Base-by-base conservation (phyloP, 2,329 filamentous ascomycete genomes). In the Colletotrichum zoysiae region DNA sequence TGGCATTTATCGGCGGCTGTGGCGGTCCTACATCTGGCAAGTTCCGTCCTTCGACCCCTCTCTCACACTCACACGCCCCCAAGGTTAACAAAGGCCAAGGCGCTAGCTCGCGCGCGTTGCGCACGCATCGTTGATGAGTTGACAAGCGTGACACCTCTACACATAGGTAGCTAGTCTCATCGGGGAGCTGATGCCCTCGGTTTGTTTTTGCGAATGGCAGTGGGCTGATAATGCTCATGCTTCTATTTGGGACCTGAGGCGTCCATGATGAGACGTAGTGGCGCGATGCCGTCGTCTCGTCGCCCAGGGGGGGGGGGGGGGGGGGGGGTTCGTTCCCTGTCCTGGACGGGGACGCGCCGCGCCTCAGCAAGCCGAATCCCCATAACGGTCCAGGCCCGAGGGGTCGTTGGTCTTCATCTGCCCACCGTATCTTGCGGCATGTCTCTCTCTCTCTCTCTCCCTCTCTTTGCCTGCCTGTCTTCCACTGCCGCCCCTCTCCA, bases 231-330 rank as follows among this genome's bases (percentile, higher is more conserved):
- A 51, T 60, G 23, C 69, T 42, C 53, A 50, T 50, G 65, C 38
- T 51, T 56, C 46, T 40, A 8, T 57, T 64, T 53, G 68, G 46
- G 18, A 53, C 12, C n/a, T 56, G 69, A 64, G 65, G 69, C 65
- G 46, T 71, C 44, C 35, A 56, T 71, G 69, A 71, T 71, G 69
- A 71, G 69, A 71, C 65, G 59, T 18, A 26, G 69, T 44, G 65
- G 65, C 69, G 69, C 65, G 65, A 59, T 71, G 65, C 65, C 53
- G 69, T 69, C 65, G 69, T 71, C 65, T 64, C 65, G 60, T 59
- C 53, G 60, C 59, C 53, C 42, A 48, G 3, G 38, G n/a, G n/a
- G n/a, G n/a, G n/a, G n/a, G n/a, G n/a, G n/a, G n/a, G n/a, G n/a
- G n/a, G n/a, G n/a, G n/a, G n/a, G 51, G 38, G 51, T 44, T 59